Evolutionary conservation across 2,329 filamentous ascomycete genomes (phyloP).

Genomic region (Aspergillus terreus): DNA sequence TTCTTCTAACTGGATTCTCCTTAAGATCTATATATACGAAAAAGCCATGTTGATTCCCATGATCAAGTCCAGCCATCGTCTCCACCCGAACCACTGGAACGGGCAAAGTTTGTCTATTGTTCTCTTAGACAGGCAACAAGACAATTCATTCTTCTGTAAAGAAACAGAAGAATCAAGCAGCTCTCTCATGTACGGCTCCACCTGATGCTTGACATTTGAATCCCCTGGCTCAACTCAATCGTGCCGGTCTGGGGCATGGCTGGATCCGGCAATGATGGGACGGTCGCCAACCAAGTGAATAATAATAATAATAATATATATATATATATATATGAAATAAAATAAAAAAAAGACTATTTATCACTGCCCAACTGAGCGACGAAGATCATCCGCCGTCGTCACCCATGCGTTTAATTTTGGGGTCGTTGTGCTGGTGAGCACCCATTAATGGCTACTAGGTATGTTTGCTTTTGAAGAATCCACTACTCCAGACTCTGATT

Average conservation of each 20-base stretch:
- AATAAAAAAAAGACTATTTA: background rate
- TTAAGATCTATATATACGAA: background rate
- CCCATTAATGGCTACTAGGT: background rate
- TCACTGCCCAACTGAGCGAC: slow-evolving; percentile 3
- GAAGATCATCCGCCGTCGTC: slow-evolving; percentile 10
- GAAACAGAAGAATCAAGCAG: no score
- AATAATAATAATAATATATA: background rate
- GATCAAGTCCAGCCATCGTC: background rate
- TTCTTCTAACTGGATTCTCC: background rate
- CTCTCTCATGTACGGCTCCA: no score
- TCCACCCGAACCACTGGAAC: background rate
- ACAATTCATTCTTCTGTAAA: no score
- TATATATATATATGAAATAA: no score
- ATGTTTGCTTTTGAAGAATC: slow-evolving; percentile 1
- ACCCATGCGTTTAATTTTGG: slow-evolving; percentile 7
- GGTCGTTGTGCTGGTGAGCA: background rate
- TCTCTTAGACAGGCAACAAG: no score
- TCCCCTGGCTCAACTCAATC: background rate
- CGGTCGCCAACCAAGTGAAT: background rate
- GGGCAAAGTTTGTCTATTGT: no score
- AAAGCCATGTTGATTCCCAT: background rate
- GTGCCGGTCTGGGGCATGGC: background rate
- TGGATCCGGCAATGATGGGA: background rate
- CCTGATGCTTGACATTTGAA: background rate
- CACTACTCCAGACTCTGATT: slow-evolving; percentile 1